phyloP scores from a whole-genome alignment of 768 basidiomycete species.

The Kwoniella newhampshirensis region DNA sequence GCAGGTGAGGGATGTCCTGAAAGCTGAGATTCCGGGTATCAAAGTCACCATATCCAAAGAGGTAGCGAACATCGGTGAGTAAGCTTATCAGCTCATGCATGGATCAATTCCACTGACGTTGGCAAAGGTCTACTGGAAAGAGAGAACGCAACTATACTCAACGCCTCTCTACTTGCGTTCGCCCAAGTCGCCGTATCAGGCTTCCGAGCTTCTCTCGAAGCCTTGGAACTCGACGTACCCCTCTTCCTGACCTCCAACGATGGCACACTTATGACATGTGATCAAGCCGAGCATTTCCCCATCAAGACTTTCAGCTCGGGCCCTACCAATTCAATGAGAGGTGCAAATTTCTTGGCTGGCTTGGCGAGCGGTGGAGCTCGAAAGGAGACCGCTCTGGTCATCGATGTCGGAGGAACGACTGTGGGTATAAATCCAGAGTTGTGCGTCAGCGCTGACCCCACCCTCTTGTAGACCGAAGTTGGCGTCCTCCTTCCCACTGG shows the following conservation, averaged over 20 bases:
- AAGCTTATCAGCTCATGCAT: background rate
- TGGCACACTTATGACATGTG: slow-evolving; percentile 43
- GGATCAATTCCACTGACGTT: background rate
- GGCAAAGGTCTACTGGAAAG: slow-evolving; percentile 63
- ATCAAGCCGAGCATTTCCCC: slow-evolving; percentile 61
- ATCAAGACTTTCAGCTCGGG: slow-evolving; percentile 66
- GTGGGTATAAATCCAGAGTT: background rate
- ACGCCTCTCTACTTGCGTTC: slow-evolving; percentile 65
- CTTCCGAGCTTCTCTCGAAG: slow-evolving; percentile 60
- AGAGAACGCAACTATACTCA: slow-evolving; percentile 67
- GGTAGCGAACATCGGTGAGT: slow-evolving; percentile 48
- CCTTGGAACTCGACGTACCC: slow-evolving; percentile 57
- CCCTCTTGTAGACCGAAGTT: slow-evolving; percentile 14
- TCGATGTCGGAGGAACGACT: slow-evolving; percentile 68
- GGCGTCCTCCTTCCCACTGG: slow-evolving; percentile 57
- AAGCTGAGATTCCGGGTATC: slow-evolving; percentile 54
- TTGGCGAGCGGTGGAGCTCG: slow-evolving; percentile 32
- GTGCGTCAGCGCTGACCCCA: background rate
- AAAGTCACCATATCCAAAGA: slow-evolving; percentile 62
- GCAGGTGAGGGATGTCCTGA: slow-evolving; percentile 56
- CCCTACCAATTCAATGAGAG: slow-evolving; percentile 70
- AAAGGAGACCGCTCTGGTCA: slow-evolving; percentile 54
- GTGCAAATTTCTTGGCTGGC: slow-evolving; percentile 64
- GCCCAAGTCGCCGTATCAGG: slow-evolving; percentile 62
- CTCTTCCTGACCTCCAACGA: slow-evolving; percentile 53